Conservation (phyloP, 768 basidiomycete genomes). For the Boletus reticuloceps region DNA sequence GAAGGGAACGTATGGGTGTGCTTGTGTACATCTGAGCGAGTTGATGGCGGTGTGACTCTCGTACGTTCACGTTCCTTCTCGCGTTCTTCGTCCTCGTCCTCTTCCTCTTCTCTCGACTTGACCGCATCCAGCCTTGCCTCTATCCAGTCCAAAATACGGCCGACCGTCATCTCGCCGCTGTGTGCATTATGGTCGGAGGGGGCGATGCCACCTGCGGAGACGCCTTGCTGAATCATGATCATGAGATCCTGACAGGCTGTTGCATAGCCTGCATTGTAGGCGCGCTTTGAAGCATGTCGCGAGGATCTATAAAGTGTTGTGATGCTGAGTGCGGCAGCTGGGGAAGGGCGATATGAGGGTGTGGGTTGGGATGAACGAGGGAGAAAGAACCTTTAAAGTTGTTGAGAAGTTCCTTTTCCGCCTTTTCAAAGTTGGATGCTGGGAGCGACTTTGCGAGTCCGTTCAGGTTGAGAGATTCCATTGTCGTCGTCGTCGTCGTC, state of each 20-base stretch:
- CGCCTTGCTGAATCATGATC: conserved; percentile 80
- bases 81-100: conserved; percentile 76
- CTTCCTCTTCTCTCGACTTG: conserved; percentile 71
- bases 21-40: conserved; percentile 19
- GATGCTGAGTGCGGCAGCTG: conserved; percentile 81
- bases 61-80: conserved; percentile 51
- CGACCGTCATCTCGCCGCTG: conserved; percentile 68
- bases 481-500: conserved; percentile 27
- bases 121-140: conserved; percentile 80
- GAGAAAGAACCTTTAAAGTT: conserved; percentile 68
- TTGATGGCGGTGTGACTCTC: conserved; percentile 25
- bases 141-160: conserved; percentile 80
- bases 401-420: conserved; percentile 77
- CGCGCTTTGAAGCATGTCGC: conserved; percentile 69
- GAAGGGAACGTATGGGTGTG: conserved; percentile 15
- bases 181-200: conserved; percentile 42
- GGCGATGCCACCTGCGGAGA: conserved; percentile 56
- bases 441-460: conserved; percentile 77
- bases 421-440: conserved; percentile 63
- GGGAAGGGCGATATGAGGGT: conserved; percentile 18
- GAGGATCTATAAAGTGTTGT: conserved; percentile 84
- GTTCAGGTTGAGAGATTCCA: conserved; percentile 80
- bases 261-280: conserved; percentile 79
- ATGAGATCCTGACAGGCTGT: conserved; percentile 79
- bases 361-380: background rate